Base-by-base conservation (phyloP, 2,329 filamentous ascomycete species). In the Conoideocrella luteorostrata region DNA sequence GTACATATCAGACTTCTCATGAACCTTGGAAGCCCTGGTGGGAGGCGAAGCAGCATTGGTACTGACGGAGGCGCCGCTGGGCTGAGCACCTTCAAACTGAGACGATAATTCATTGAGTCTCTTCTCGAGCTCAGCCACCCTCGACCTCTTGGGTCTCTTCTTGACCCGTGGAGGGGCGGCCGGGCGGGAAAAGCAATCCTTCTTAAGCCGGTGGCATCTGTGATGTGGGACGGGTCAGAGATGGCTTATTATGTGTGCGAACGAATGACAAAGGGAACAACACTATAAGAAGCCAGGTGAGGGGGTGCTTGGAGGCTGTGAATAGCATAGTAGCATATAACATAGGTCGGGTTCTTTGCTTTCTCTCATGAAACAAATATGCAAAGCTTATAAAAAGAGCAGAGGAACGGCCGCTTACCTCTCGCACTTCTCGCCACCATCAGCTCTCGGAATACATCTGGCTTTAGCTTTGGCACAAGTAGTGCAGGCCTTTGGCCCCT, bases 391-490 rank as follows among this genome's bases (percentile, higher is more conserved):
- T 12, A 39, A 32, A 30, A 13, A 4, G 30, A 17, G 15, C 17
- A 26, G 34, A 37, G 13, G 21, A 7, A 10, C n/a, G 15, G 20
- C 7, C 11, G 45, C 63, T 54, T 51, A 74, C 71, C 72, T 66
- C 48, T 75, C 71, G 50, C 72, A 75, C 43, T 70, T 69, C 43
- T 61, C 58, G 26, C 54, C 58, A 5, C 56, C 61, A 12, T 57
- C 55, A 9, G 66, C 64, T 3, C 71, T 67, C 0, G 68, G 61
- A 21, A 72, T 67, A 35, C 72, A 75, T 51, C 71, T 63, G 23
- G 70, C 66, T 53, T 75, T 75, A n/a, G 72, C 72, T 50, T 68
- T 72, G 46, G 72, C 72, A 52, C 72, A 75, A 2, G 70, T 73
- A 2, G 62, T 62, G 52, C 72, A 75, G 34, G 72, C 72, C 50